These are phyloP conservation scores for Posidonia oceanica DNA, from an alignment of 116 monocot genomes.

Conservation along the genomic window DNA sequence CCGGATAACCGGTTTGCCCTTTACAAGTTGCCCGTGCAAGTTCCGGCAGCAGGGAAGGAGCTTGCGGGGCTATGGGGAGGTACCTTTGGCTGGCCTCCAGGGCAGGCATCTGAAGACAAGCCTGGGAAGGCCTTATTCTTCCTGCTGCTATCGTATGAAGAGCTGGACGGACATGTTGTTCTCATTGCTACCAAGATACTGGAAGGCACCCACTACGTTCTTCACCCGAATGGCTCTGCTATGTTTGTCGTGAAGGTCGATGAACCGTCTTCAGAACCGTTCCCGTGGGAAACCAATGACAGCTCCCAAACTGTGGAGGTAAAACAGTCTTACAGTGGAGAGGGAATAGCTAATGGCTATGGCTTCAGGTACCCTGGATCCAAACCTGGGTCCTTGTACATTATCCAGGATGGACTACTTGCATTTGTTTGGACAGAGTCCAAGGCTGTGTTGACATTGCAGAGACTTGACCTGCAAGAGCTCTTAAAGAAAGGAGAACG, in stretches of 20 bases:
- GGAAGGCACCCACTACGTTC: slow-evolving; percentile 80
- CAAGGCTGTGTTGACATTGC: slow-evolving; percentile 50
- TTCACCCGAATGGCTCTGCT: slow-evolving; percentile 83
- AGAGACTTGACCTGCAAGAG: slow-evolving; percentile 56
- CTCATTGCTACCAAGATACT: slow-evolving; percentile 75
- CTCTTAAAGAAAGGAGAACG: slow-evolving; percentile 59
- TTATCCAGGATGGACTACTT: slow-evolving; percentile 40
- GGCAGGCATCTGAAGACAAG: slow-evolving; percentile 29
- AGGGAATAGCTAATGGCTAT: slow-evolving; percentile 76
- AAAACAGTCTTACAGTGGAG: slow-evolving; percentile 32
- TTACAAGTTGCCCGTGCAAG: slow-evolving; percentile 63
- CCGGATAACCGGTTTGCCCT: slow-evolving; percentile 66
- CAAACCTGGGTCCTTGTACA: slow-evolving; percentile 72
- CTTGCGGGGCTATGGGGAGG: slow-evolving; percentile 76
- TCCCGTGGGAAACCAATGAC: slow-evolving; percentile 54
- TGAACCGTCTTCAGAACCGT: slow-evolving; percentile 35
- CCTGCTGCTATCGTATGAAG: slow-evolving; percentile 59
- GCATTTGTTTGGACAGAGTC: slow-evolving; percentile 84
- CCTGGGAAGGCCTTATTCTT: slow-evolving; percentile 70
- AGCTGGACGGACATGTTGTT: slow-evolving; percentile 18
- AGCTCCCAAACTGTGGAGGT: slow-evolving; percentile 29
- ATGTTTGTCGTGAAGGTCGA: slow-evolving; percentile 67
- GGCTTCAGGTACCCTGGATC: slow-evolving; percentile 75
- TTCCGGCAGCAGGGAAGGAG: slow-evolving; percentile 22
- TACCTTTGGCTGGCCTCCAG: slow-evolving; percentile 73